A percentile compares a stretch with the other conserved stretches of the same genome.
phyloP scores from a whole-genome alignment of 768 basidiomycete species.

The Boletales sp. region DNA sequence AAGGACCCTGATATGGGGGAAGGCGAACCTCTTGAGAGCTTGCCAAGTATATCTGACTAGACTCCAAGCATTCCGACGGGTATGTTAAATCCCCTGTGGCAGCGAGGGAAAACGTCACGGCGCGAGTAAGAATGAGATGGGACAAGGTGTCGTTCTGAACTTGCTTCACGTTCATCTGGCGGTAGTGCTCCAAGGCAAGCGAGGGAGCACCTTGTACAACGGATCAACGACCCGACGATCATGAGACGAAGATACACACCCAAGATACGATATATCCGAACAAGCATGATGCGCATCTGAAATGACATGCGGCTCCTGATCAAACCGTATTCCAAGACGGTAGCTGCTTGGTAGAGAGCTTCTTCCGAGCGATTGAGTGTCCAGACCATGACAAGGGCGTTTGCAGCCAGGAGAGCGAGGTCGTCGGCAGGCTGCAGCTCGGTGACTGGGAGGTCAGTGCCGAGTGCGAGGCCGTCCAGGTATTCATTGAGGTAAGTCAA shows the following conservation, averaged over 20 bases:
- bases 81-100: constrained; percentile 73
- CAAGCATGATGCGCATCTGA: constrained; percentile 69
- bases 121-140: constrained; percentile 74
- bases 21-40: constrained; percentile 73
- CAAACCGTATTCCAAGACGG: constrained; percentile 69
- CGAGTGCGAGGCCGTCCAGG: constrained; percentile 62
- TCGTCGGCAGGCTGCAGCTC: constrained; percentile 91
- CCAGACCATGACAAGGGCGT: constrained; percentile 65
- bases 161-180: constrained; percentile 73
- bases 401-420: constrained; percentile 70
- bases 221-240: not conserved
- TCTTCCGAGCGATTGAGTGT: constrained; percentile 48
- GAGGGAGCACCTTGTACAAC: constrained; percentile 59
- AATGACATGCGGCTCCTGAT: constrained; percentile 76
- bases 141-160: constrained; percentile 89
- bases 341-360: constrained; percentile 60
- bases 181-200: constrained; percentile 75
- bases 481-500: constrained; percentile 57
- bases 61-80: constrained; percentile 71
- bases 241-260: constrained; percentile 40
- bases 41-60: constrained; percentile 75
- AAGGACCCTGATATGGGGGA: not conserved
- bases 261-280: constrained; percentile 79
- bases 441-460: constrained; percentile 59
- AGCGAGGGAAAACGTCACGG: constrained; percentile 75